A percentile compares a stretch with the other conserved stretches of the same genome.
phyloP scores from a whole-genome alignment of 75 land plant species.

The Ceratopteris richardii region DNA sequence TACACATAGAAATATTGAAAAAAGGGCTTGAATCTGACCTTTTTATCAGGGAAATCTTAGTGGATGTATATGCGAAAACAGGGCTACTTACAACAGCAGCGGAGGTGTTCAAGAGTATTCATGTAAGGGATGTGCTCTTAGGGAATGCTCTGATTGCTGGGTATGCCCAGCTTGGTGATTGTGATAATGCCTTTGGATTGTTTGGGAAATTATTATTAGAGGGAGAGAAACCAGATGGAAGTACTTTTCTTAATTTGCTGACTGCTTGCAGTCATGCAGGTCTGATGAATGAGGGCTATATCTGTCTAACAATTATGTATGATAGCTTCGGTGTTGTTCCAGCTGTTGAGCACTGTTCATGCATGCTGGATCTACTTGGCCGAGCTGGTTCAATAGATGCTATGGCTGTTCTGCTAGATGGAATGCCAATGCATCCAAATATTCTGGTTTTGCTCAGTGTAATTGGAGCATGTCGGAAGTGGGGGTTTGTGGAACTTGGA shows the following conservation, averaged over 20 bases:
- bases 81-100: constrained; percentile 4
- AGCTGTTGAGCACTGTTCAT: constrained; percentile 10
- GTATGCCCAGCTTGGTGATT: constrained; percentile 13
- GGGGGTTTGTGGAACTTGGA: constrained; percentile 9
- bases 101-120: constrained; percentile 4
- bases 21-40: constrained; percentile 17
- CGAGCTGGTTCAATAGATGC: constrained; percentile 14
- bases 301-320: constrained; percentile 4
- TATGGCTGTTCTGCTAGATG: background rate
- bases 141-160: constrained; percentile 22
- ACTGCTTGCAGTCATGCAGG: constrained; percentile 14
- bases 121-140: background rate
- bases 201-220: constrained; percentile 12
- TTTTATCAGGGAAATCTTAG: constrained; percentile 36
- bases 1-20: constrained; percentile 39
- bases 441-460: constrained; percentile 3
- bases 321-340: constrained; percentile 2
- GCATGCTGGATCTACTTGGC: constrained; percentile 17
- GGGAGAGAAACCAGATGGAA: constrained; percentile 10
- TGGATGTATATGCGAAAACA: constrained; percentile 50
- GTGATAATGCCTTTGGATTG: constrained; percentile 8
- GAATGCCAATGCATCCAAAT: constrained; percentile 2
- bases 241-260: constrained; percentile 14
- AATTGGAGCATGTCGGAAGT: constrained; percentile 15
- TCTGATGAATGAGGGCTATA: constrained; percentile 10